These are phyloP conservation scores for Salix viminalis DNA, from an alignment of 345 rosid genomes.

Conservation along the genomic window DNA sequence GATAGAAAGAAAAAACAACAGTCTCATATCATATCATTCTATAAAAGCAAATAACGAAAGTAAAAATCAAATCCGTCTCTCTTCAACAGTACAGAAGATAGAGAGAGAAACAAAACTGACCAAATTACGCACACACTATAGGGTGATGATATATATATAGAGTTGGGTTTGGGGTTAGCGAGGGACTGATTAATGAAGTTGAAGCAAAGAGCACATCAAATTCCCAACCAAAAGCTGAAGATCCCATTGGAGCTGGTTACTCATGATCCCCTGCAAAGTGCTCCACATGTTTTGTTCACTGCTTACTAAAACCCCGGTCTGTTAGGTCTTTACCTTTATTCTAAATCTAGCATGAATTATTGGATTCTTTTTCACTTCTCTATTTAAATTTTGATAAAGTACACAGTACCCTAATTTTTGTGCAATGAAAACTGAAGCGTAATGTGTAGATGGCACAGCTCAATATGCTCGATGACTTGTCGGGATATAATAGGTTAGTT, in stretches of 20 bases:
- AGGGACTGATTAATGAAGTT: not conserved
- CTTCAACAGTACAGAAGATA: not conserved
- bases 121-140: not conserved
- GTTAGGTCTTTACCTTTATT: no score
- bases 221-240: constrained; percentile 22
- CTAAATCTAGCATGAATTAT: no score
- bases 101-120: constrained; percentile 8
- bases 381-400: no score
- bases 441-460: no score
- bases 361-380: no score
- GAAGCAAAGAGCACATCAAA: constrained; percentile 10
- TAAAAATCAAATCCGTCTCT: no score
- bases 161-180: constrained; percentile 4
- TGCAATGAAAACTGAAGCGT: no score
- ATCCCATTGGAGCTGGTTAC: constrained; percentile 14
- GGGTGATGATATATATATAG: not conserved
- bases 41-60: not conserved
- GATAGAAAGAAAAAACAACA: constrained; percentile 10
- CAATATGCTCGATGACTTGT: no score
- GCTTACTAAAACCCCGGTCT: constrained; percentile 23
- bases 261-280: constrained; percentile 6
- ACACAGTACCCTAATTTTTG: no score
- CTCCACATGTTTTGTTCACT: constrained; percentile 23
- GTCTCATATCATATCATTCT: no score
- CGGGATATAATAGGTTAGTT: no score